Percentiles rank a stretch among this genome's conserved stretches.
Conservation (phyloP, 495 filamentous ascomycete genomes). For the Annulohypoxylon bovei region DNA sequence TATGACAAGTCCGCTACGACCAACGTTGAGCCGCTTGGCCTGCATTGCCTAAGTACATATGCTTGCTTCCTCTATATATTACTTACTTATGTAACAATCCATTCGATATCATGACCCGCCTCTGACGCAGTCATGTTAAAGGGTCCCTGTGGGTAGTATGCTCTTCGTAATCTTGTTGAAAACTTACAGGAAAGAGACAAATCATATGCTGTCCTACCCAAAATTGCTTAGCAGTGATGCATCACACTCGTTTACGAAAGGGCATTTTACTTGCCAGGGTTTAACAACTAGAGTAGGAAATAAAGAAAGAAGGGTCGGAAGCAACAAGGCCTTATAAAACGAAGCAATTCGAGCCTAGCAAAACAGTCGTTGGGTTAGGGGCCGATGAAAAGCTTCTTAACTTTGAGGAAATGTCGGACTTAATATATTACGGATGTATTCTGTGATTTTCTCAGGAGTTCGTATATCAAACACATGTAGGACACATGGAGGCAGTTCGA, state of each 20-base stretch:
- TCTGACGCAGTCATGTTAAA: constrained; percentile 34
- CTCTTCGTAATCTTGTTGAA: constrained; percentile 17
- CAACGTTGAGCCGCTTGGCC: constrained; percentile 10
- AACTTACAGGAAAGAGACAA: constrained; percentile 8
- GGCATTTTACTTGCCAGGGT: background rate
- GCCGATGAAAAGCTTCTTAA: background rate
- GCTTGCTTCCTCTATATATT: constrained; percentile 5
- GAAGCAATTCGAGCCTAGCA: background rate
- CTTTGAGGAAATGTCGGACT: constrained; percentile 9
- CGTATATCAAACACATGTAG: no score
- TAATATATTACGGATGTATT: no score
- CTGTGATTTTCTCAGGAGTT: no score
- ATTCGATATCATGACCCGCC: constrained; percentile 31
- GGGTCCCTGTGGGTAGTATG: constrained; percentile 4
- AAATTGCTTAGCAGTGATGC: constrained; percentile 24
- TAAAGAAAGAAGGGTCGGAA: background rate
- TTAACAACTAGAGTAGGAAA: background rate
- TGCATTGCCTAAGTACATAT: constrained; percentile 15
- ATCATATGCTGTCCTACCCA: constrained; percentile 31
- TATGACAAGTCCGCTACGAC: constrained; percentile 15
- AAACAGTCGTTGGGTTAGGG: background rate
- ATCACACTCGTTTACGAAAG: constrained; percentile 5
- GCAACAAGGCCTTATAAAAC: background rate
- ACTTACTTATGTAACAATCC: background rate
- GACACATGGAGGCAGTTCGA: no score